Evolutionary conservation across 495 filamentous ascomycete species (phyloP).

Genomic region (Penicillium longicatenatum): DNA sequence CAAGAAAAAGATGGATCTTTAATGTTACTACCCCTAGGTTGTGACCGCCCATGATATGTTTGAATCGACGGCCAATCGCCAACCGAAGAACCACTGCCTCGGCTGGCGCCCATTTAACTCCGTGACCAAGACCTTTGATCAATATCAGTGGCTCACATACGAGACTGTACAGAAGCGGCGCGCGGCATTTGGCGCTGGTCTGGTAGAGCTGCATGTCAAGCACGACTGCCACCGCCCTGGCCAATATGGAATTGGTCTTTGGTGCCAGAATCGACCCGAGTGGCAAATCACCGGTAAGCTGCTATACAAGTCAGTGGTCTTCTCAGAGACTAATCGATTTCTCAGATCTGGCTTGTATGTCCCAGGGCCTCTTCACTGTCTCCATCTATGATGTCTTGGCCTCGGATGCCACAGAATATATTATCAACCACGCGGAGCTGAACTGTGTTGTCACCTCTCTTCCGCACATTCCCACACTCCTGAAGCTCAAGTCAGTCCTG

Average conservation of each 20-base stretch:
- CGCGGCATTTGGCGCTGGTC: conserved; percentile 81
- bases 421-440: conserved; percentile 86
- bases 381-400: conserved; percentile 97
- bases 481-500: conserved; percentile 77
- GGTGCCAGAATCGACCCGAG: conserved; percentile 95
- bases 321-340: conserved; percentile 6
- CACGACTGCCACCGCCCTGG: conserved; percentile 58
- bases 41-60: conserved; percentile 81
- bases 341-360: conserved; percentile 83
- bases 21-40: conserved; percentile 39
- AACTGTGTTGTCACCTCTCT: conserved; percentile 76
- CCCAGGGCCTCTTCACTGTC: conserved; percentile 85
- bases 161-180: conserved; percentile 75
- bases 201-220: conserved; percentile 78
- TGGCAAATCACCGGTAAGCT: conserved; percentile 87
- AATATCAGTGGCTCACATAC: conserved; percentile 85
- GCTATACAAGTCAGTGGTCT: background rate
- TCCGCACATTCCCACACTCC: conserved; percentile 80
- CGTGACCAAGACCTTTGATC: conserved; percentile 70
- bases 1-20: background rate
- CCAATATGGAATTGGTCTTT: conserved; percentile 86
- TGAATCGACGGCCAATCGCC: conserved; percentile 64
- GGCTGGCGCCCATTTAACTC: conserved; percentile 82
- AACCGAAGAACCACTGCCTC: conserved; percentile 66
- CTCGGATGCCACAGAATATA: conserved; percentile 87